Percentiles rank a stretch among this genome's conserved stretches.
Evolutionary conservation across 2,329 filamentous ascomycete genomes (phyloP).

Genomic region (Colletotrichum noveboracense): DNA sequence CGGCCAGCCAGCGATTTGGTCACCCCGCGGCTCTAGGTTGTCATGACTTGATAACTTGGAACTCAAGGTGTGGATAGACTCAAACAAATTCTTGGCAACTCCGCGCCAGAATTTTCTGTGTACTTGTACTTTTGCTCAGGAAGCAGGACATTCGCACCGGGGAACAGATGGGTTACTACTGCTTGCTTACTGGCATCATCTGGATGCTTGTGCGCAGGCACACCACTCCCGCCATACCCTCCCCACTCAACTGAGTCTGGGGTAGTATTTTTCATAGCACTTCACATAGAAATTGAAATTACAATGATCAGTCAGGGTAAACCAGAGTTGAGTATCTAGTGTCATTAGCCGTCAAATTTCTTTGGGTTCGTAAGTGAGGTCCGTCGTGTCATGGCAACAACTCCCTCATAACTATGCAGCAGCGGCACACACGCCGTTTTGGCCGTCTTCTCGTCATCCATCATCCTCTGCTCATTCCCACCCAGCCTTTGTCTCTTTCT

Average conservation of each 20-base stretch:
- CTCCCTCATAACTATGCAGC: constrained; percentile 7
- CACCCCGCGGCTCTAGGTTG: neutral
- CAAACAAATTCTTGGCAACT: neutral
- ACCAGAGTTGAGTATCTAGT: neutral
- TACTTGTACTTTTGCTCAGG: neutral
- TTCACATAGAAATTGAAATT: neutral
- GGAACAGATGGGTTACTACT: neutral
- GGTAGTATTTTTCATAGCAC: neutral
- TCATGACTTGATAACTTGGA: neutral
- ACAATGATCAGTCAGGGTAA: neutral
- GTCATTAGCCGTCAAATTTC: constrained; percentile 20
- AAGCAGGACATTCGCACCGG: neutral
- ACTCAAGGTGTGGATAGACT: neutral
- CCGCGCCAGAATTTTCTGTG: neutral
- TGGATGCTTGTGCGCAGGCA: neutral
- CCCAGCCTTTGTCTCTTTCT: neutral
- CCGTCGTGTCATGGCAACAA: constrained; percentile 10
- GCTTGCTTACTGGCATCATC: neutral
- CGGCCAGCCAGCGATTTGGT: neutral
- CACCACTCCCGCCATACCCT: neutral
- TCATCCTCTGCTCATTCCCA: neutral
- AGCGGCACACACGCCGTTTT: neutral
- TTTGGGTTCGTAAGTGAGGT: constrained; percentile 17
- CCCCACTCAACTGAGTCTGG: neutral
- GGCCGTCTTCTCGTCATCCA: neutral